Percentiles rank a stretch among this genome's conserved stretches.
Conservation (phyloP, 306 rosid species). For the Oxytropis ochrocephala region DNA sequence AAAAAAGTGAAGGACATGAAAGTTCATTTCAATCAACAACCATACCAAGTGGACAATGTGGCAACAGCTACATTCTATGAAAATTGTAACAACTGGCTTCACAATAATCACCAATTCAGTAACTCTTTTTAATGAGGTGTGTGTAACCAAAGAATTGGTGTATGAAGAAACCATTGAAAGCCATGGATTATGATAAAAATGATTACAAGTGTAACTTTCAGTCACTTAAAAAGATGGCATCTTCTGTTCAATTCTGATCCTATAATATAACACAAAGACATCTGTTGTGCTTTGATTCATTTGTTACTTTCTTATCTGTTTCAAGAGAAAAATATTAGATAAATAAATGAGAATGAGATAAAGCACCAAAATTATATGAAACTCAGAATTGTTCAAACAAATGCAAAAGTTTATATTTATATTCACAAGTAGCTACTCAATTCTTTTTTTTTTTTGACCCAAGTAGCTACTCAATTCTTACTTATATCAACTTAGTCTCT, state of each 20-base stretch:
- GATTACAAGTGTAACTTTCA: not conserved
- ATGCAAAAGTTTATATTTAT: not conserved
- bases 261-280: constrained; percentile 76
- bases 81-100: not conserved
- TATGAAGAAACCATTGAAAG: not conserved
- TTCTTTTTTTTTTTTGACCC: too few species aligned
- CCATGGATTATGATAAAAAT: not conserved
- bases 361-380: not conserved
- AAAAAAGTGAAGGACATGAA: not conserved
- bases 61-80: constrained; percentile 23
- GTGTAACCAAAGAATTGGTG: constrained; percentile 12
- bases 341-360: constrained; percentile 7
- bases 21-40: constrained; percentile 1
- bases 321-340: not conserved
- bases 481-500: too few species aligned
- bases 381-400: not conserved
- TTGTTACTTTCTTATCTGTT: constrained; percentile 61
- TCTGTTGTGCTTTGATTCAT: constrained; percentile 45
- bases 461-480: too few species aligned
- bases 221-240: constrained; percentile 8
- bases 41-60: not conserved
- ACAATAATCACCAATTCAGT: constrained; percentile 1
- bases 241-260: constrained; percentile 6
- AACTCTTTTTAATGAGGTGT: not conserved
- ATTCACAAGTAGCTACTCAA: too few species aligned